These are phyloP conservation scores for Podospora tetraspora DNA, from an alignment of 495 filamentous ascomycete genomes.

Conservation along the genomic window DNA sequence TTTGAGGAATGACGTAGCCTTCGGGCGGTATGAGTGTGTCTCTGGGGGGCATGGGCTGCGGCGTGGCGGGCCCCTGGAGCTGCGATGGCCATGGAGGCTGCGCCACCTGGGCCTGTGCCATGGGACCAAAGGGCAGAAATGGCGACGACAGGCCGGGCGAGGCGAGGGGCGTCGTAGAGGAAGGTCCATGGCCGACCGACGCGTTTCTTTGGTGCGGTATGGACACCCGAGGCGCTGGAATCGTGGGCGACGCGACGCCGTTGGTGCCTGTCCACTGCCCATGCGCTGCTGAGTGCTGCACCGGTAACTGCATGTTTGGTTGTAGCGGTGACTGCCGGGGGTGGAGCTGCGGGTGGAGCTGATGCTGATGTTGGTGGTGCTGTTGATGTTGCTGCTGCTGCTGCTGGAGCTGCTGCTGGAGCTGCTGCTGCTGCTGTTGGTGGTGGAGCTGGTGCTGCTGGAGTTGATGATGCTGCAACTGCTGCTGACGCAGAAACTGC, in stretches of 20 bases:
- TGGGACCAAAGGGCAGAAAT: neutral
- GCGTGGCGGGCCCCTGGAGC: neutral
- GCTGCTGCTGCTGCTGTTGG: constrained; percentile 18
- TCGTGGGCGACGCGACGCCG: neutral
- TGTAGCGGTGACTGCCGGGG: neutral
- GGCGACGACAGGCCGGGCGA: neutral
- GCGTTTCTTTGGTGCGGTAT: neutral
- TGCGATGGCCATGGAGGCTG: neutral
- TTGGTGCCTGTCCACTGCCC: neutral
- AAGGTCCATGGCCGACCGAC: neutral
- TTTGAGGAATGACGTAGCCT: constrained; percentile 13
- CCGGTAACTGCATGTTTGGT: neutral
- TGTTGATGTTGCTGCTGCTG: constrained; percentile 12
- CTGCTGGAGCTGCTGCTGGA: constrained; percentile 16
- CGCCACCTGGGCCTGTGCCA: neutral
- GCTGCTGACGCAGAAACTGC: constrained; percentile 30
- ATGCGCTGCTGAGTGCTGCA: neutral
- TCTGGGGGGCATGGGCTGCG: neutral
- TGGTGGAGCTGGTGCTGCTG: constrained; percentile 35
- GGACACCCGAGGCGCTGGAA: neutral
- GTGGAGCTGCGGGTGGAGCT: constrained; percentile 4
- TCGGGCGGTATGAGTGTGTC: constrained; percentile 21
- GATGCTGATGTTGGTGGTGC: constrained; percentile 1
- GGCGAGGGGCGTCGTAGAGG: neutral
- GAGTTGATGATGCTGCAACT: constrained; percentile 22